Base-by-base conservation (phyloP, 2,329 filamentous ascomycete species). In the Fusarium citri region DNA sequence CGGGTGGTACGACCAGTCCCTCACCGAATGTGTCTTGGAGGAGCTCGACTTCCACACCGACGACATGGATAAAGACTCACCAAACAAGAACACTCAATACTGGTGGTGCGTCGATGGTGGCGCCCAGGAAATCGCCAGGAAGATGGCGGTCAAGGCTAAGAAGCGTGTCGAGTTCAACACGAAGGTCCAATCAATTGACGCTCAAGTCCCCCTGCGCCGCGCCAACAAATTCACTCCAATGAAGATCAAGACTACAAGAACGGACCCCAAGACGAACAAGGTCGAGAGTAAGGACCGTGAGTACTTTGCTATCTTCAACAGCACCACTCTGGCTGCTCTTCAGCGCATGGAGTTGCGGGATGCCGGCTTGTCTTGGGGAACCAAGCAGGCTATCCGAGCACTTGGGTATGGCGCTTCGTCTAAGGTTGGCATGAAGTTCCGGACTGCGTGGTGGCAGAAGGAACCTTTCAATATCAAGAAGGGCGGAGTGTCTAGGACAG, bases 401-500 rank as follows among this genome's bases (percentile, higher is more conserved):
- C 8, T 65, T 1, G 62, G 62, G 2, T 65, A 65, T 1, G 59
- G 62, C 4, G 46, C 55, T 1, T 64, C 51, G 1, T 51, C 40
- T 16, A 65, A 65, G 12, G 60, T 65, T 2, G 62, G 45, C 2
- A 65, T 65, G 31, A 65, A 65, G 23, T 65, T 65, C 14, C 8
- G 9, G 4, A 55, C 47, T 0, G 62, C 59, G 0, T 65, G 62
- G 62, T 65, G 62, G 62, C 59, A 64, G 2, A 51, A 58, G 22
- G 34, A 7, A 1, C 53, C 53, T 0, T 65, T 64, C 25, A 51
- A 51, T 8, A 64, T 65, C 6, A 34, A 6, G 0, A 14, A 65
- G 16, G 62, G 59, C 8, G 62, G 62, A 7, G n/a, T 65, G 5
- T 34, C 59, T 1, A 53, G 49, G 1, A 51, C 59, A 0, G 62